Percentiles rank a stretch among this genome's conserved stretches.
These are phyloP conservation scores for Ganoderma sinense DNA, from an alignment of 1,284 basidiomycete genomes.

Conservation along the genomic window DNA sequence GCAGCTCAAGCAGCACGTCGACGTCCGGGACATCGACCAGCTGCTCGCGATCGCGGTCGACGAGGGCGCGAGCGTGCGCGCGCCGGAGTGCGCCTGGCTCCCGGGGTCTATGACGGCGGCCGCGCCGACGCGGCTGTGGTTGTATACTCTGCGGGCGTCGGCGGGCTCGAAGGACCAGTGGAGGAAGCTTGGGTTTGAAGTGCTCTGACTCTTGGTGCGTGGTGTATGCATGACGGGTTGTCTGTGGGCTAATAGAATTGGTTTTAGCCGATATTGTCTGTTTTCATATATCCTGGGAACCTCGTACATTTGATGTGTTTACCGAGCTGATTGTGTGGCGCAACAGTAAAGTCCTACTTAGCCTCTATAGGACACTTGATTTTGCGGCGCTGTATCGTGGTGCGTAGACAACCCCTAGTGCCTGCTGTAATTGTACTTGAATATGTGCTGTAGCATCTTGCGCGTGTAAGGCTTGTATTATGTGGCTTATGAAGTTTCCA, in stretches of 20 bases:
- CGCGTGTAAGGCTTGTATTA: not conserved
- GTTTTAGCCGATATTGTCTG: not conserved
- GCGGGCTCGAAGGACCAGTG: not conserved
- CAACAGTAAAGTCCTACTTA: not conserved
- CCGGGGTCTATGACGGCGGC: constrained; percentile 18
- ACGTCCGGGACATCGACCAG: constrained; percentile 51
- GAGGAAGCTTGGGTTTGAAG: not conserved
- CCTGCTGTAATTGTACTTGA: not conserved
- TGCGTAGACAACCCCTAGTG: no score
- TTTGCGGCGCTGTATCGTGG: not conserved
- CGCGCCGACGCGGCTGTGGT: constrained; percentile 16
- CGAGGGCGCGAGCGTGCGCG: constrained; percentile 13
- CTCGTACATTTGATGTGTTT: no score
- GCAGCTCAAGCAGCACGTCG: constrained; percentile 47
- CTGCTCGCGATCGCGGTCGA: constrained; percentile 45
- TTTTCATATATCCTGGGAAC: no score
- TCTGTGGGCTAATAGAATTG: not conserved
- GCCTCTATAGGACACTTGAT: not conserved
- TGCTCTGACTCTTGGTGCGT: not conserved
- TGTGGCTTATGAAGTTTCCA: no score
- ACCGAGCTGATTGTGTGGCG: not conserved
- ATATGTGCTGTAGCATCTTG: not conserved
- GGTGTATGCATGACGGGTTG: not conserved
- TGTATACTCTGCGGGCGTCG: constrained; percentile 12
- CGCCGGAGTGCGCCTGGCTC: constrained; percentile 19